Percentiles rank a stretch among this genome's conserved stretches.
phyloP scores from a whole-genome alignment of 306 rosid species.

The Cyamopsis tetragonoloba region DNA sequence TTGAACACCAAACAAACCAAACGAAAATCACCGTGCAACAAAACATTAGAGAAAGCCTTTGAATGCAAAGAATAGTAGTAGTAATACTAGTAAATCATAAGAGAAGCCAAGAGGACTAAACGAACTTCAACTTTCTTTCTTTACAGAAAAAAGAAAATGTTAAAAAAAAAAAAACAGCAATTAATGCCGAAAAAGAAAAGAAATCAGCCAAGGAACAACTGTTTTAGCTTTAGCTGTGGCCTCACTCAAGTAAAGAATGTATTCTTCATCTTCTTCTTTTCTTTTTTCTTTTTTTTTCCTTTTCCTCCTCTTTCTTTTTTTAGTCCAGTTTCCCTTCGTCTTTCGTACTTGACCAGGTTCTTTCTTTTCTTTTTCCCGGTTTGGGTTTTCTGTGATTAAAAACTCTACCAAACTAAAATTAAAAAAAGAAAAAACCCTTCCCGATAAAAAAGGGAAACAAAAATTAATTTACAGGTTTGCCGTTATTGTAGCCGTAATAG shows the following conservation, averaged over 20 bases:
- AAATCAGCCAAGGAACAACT: slow-evolving; percentile 17
- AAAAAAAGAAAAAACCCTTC: neutral
- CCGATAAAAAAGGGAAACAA: neutral
- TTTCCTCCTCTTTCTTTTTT: neutral
- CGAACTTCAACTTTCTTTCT: slow-evolving; percentile 23
- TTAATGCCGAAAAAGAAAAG: slow-evolving; percentile 13
- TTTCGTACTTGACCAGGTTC: slow-evolving; percentile 13
- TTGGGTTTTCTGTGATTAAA: slow-evolving; percentile 15
- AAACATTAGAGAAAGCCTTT: neutral
- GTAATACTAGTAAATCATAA: neutral
- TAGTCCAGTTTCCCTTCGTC: slow-evolving; percentile 2
- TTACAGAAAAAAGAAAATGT: slow-evolving; percentile 34
- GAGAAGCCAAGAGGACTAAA: neutral
- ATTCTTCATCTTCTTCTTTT: neutral
- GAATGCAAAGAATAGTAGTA: neutral
- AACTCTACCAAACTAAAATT: slow-evolving; percentile 19
- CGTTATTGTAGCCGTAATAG: slow-evolving; percentile 72
- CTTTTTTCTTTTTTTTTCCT: neutral
- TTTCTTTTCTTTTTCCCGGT: slow-evolving; percentile 11
- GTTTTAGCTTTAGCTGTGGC: slow-evolving; percentile 29
- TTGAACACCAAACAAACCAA: neutral
- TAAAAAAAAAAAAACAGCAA: slow-evolving; percentile 1
- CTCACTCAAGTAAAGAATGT: slow-evolving; percentile 42
- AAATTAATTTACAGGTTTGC: slow-evolving; percentile 53
- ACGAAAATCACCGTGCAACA: slow-evolving; percentile 13